Conservation (phyloP, 345 rosid genomes). For the Draba incana region DNA sequence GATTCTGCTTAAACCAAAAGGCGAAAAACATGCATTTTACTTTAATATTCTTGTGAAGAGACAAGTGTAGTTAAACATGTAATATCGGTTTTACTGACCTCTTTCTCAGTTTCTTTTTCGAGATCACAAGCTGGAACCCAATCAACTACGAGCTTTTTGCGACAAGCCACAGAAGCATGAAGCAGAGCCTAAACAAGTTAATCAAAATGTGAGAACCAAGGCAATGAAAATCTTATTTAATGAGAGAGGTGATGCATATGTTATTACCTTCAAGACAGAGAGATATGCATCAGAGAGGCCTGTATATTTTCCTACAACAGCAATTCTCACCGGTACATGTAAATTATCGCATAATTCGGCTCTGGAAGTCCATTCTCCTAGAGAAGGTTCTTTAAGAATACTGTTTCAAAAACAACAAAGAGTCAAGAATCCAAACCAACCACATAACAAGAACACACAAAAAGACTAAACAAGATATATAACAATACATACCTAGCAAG, state of each 20-base stretch:
- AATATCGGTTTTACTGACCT: conserved; percentile 48
- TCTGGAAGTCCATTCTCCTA: conserved; percentile 72
- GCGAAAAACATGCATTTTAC: conserved; percentile 12
- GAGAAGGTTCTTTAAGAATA: conserved; percentile 57
- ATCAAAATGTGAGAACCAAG: conserved; percentile 20
- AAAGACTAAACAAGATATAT: conserved; percentile 2
- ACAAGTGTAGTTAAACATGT: conserved; percentile 14
- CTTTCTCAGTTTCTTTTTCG: conserved; percentile 60
- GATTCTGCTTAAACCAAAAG: conserved; percentile 55
- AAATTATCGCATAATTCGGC: conserved; percentile 64
- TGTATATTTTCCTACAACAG: conserved; percentile 93
- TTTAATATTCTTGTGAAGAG: conserved; percentile 1
- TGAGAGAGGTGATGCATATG: not conserved
- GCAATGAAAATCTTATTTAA: not conserved
- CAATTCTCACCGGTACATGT: conserved; percentile 87
- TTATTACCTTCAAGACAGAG: conserved; percentile 72
- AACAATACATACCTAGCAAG: conserved; percentile 56
- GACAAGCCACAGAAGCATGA: conserved; percentile 81
- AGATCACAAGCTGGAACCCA: conserved; percentile 95
- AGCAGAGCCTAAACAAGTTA: conserved; percentile 73
- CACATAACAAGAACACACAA: conserved; percentile 9
- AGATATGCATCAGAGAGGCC: conserved; percentile 91
- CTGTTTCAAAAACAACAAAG: conserved; percentile 49
- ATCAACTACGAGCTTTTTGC: conserved; percentile 73
- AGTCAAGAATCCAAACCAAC: not conserved